A percentile compares a stretch with the other conserved stretches of the same genome.
Conservation (phyloP, 2,329 filamentous ascomycete genomes). For the Scedosporium minutisporum region DNA sequence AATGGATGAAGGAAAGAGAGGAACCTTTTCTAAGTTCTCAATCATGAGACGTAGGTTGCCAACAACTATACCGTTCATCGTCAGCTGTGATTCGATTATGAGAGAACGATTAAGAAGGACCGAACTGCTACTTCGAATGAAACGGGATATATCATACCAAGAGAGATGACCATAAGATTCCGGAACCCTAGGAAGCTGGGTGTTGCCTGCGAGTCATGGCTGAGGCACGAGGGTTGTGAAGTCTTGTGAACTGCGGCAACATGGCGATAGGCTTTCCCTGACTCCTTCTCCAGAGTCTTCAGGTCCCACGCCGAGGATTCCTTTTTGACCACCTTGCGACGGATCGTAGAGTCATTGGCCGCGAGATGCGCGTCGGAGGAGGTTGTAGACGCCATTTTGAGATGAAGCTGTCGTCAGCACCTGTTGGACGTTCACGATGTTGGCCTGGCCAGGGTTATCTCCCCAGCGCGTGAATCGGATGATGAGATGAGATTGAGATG, state of each 20-base stretch:
- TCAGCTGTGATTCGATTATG: background rate
- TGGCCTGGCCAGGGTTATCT: background rate
- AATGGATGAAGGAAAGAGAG: background rate
- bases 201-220: constrained; percentile 63
- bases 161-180: constrained; percentile 90
- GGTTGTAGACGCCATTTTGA: background rate
- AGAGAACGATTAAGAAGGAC: background rate
- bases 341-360: constrained; percentile 16
- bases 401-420: background rate
- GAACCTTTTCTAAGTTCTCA: constrained; percentile 89
- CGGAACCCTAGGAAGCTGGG: constrained; percentile 90
- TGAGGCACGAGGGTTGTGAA: constrained; percentile 68
- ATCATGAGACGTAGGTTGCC: constrained; percentile 91
- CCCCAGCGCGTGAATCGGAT: no score
- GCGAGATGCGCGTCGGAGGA: background rate
- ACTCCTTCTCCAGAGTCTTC: background rate
- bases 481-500: no score
- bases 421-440: background rate
- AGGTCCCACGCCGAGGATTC: background rate
- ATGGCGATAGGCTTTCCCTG: constrained; percentile 70
- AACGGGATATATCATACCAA: constrained; percentile 44
- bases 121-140: background rate
- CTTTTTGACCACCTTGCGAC: constrained; percentile 11
- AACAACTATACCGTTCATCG: constrained; percentile 48
- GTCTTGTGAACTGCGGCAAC: constrained; percentile 75